Conservation (phyloP, 2,329 filamentous ascomycete species). For the Cadophora gregata region DNA sequence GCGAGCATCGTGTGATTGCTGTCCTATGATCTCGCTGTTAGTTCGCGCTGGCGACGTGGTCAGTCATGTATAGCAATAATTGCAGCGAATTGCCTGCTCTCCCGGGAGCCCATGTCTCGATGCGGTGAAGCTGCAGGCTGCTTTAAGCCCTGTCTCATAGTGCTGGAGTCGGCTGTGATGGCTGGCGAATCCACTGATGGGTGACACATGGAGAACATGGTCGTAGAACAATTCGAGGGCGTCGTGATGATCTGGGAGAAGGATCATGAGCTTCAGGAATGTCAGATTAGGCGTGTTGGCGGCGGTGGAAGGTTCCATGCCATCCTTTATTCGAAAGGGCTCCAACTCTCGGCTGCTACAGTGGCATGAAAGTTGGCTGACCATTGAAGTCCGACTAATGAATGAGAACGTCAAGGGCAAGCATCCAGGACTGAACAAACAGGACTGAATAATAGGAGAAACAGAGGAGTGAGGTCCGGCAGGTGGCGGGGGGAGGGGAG, state of each 20-base stretch:
- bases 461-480: conserved; percentile 17
- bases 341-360: conserved; percentile 29
- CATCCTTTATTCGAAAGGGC: conserved; percentile 26
- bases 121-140: conserved; percentile 33
- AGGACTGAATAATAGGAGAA: conserved; percentile 18
- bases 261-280: conserved; percentile 19
- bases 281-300: conserved; percentile 18
- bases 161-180: conserved; percentile 12
- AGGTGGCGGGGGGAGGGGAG: conserved; percentile 24
- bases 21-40: conserved; percentile 16
- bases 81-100: background rate
- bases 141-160: conserved; percentile 30
- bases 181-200: conserved; percentile 4
- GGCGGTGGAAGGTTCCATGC: conserved; percentile 23
- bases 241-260: conserved; percentile 19
- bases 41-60: conserved; percentile 9
- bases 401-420: background rate
- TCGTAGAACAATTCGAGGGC: conserved; percentile 12
- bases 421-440: conserved; percentile 12
- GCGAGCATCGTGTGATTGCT: background rate
- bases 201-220: conserved; percentile 20
- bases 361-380: conserved; percentile 24
- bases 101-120: conserved; percentile 19
- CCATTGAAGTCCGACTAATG: conserved; percentile 17
- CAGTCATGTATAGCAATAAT: conserved; percentile 30